Percentiles rank a stretch among this genome's conserved stretches.
These are phyloP conservation scores for Ceratobasidium sp. DNA, from an alignment of 1,284 basidiomycete genomes.

Conservation along the genomic window DNA sequence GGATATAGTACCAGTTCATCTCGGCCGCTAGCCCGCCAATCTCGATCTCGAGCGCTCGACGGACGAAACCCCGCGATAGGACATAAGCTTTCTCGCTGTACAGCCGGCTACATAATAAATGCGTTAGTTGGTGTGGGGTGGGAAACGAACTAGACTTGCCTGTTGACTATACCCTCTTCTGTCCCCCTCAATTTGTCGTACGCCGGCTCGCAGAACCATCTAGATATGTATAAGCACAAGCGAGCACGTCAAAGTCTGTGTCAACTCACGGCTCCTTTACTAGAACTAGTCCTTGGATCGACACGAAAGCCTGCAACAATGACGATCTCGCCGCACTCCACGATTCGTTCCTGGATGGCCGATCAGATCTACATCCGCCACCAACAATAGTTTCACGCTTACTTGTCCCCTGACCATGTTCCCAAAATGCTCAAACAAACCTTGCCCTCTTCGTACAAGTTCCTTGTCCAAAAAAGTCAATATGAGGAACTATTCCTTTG, in stretches of 20 bases:
- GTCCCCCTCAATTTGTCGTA: slow-evolving; percentile 92
- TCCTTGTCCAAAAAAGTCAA: slow-evolving; percentile 61
- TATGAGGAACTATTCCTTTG: slow-evolving; percentile 14
- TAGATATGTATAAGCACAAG: slow-evolving; percentile 54
- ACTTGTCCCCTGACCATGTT: slow-evolving; percentile 89
- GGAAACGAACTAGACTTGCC: slow-evolving; percentile 59
- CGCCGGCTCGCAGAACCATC: slow-evolving; percentile 92
- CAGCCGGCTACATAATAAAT: slow-evolving; percentile 67
- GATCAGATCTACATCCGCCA: neutral
- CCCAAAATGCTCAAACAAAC: slow-evolving; percentile 93
- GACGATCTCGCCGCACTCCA: slow-evolving; percentile 88
- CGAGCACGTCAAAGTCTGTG: neutral
- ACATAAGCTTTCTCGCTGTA: slow-evolving; percentile 96
- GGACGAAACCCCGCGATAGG: slow-evolving; percentile 88
- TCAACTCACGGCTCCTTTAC: slow-evolving; percentile 86
- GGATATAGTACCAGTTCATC: slow-evolving; percentile 81
- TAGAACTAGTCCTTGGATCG: slow-evolving; percentile 92
- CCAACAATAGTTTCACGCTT: neutral
- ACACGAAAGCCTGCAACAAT: slow-evolving; percentile 91
- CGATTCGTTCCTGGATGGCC: slow-evolving; percentile 68
- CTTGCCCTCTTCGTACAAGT: slow-evolving; percentile 95
- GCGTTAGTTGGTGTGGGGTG: slow-evolving; percentile 14
- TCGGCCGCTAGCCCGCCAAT: slow-evolving; percentile 79
- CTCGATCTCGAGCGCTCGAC: slow-evolving; percentile 84
- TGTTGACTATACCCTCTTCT: slow-evolving; percentile 88